Base-by-base conservation (phyloP, 495 filamentous ascomycete genomes). In the Penicillium fimorum region DNA sequence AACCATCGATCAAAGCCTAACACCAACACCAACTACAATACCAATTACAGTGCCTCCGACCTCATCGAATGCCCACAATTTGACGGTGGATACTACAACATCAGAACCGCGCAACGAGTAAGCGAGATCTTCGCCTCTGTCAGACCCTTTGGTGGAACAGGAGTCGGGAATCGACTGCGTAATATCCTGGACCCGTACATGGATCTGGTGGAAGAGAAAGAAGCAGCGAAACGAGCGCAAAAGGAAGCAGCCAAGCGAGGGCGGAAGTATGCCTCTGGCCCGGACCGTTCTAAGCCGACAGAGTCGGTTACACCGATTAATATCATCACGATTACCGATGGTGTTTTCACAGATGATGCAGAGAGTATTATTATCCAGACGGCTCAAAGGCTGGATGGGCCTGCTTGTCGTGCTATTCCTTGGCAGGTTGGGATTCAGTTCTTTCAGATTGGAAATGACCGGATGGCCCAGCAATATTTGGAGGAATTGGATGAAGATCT, bases 381-480 rank as follows among this genome's bases (percentile, higher is more conserved):
- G 0, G 94, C 92, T 0, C 76, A 81, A 69, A 82, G 81, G 57
- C 76, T 98, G 22, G 93, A 97, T 66, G 32, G 55, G 1, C 50
- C 58, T 10, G 72, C 67, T 17, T 67, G 87, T 5, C 79, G 85
- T 33, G 92, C 92, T 0, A 83, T 87, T 32, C 80, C 90, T 24
- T 89, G 90, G 79, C 94, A 98, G 74, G 77, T 97, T 12, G 94
- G 95, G 12, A 86, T 98, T 54, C 94, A 98, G 72, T 97, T 98
- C 74, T 94, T 98, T 75, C 94, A 98, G 75, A 88, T 97, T 51
- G 94, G 94, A 46, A 79, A 84, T 30, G 91, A 96, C 63, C 59
- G 69, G 5, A 73, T 61, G 0, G 94, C 92, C 0, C 74, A 74
- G 33, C 66, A 76, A 68, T 85, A 86, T 59, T 72, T 96, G 53